Percentiles rank a stretch among this genome's conserved stretches.
Conservation (phyloP, 352 stramenopile species). For the Phytophthora foliorum region DNA sequence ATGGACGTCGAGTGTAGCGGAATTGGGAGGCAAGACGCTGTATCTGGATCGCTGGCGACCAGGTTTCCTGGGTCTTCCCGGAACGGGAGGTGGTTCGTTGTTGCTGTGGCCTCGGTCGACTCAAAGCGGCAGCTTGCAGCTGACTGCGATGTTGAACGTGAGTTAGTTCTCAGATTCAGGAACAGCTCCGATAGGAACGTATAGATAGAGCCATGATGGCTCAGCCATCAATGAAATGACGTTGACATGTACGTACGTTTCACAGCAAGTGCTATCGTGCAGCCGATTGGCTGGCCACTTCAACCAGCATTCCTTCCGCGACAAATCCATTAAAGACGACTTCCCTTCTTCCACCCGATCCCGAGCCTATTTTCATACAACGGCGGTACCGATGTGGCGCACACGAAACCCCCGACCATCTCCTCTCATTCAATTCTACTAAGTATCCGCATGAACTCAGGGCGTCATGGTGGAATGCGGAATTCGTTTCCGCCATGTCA, state of each 20-base stretch:
- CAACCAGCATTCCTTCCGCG: conserved; percentile 30
- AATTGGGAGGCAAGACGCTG: conserved; percentile 40
- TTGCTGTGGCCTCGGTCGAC: conserved; percentile 35
- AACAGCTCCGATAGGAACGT: conserved; percentile 7
- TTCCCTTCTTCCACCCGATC: conserved; percentile 10
- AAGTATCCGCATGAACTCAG: background rate
- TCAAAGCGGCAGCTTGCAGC: conserved; percentile 24
- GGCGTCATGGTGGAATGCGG: conserved; percentile 1
- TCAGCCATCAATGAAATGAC: too few species aligned
- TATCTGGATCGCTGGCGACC: conserved; percentile 50
- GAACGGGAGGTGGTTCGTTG: conserved; percentile 40
- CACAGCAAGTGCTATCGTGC: too few species aligned
- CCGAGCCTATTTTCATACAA: background rate
- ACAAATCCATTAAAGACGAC: conserved; percentile 13
- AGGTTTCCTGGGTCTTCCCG: conserved; percentile 31
- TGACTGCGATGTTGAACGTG: conserved; percentile 26
- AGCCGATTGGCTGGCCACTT: conserved; percentile 20
- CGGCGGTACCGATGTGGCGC: conserved; percentile 3
- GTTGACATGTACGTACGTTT: too few species aligned
- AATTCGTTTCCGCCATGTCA: conserved; percentile 6
- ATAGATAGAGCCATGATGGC: too few species aligned
- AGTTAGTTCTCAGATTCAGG: conserved; percentile 6
- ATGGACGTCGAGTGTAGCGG: conserved; percentile 29
- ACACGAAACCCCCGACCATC: conserved; percentile 4
- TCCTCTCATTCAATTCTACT: background rate